Evolutionary conservation across 345 rosid species (phyloP).

Genomic region (Anastatica hierochuntica): DNA sequence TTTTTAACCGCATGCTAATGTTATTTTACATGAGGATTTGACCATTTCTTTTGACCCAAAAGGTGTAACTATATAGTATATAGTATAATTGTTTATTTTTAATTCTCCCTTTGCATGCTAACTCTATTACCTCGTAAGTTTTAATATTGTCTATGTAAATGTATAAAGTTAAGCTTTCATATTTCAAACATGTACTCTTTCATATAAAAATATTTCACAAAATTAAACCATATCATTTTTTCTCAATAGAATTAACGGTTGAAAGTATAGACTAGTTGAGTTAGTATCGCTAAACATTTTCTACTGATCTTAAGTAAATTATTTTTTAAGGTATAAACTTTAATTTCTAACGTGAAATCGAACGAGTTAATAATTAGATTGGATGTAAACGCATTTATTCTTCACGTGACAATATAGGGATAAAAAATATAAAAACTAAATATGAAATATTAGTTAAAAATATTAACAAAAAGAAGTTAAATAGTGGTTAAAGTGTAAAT

Average conservation of each 20-base stretch:
- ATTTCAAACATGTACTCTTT: too few species aligned
- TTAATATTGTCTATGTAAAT: neutral
- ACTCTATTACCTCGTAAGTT: neutral
- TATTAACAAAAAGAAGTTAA: neutral
- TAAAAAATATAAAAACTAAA: too few species aligned
- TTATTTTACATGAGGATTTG: constrained; percentile 9
- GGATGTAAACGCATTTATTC: neutral
- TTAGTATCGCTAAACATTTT: neutral
- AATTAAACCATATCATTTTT: neutral
- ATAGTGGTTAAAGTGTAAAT: neutral
- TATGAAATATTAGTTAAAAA: too few species aligned
- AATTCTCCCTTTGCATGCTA: constrained; percentile 13
- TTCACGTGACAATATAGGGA: neutral
- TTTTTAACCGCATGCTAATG: constrained; percentile 6
- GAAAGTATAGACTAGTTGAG: neutral
- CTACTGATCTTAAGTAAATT: neutral
- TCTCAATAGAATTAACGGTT: neutral
- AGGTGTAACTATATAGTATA: constrained; percentile 5
- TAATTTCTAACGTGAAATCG: neutral
- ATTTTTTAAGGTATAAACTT: neutral
- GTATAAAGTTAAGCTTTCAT: neutral
- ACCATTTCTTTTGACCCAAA: constrained; percentile 27
- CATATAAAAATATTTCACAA: neutral
- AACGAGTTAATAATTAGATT: neutral
- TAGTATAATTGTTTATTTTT: neutral